Percentiles rank a stretch among this genome's conserved stretches.
These are phyloP conservation scores for Ceriops zippeliana DNA, from an alignment of 345 rosid species.

Conservation along the genomic window DNA sequence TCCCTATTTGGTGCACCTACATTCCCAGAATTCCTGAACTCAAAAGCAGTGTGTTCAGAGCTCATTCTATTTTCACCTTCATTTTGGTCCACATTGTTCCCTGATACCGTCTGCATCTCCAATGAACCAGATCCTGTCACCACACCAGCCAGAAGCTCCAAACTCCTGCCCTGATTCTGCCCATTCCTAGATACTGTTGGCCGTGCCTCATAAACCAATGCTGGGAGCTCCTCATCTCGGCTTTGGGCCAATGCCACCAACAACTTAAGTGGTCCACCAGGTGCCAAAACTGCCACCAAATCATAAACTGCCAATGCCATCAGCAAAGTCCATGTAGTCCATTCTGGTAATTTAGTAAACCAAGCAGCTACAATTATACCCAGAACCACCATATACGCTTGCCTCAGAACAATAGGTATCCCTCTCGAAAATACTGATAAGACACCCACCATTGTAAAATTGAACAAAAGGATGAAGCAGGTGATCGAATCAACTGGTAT, in stretches of 20 bases:
- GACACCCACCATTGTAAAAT: constrained; percentile 82
- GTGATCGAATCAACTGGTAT: constrained; percentile 83
- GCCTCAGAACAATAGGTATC: constrained; percentile 70
- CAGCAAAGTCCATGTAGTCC: constrained; percentile 91
- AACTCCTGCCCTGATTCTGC: constrained; percentile 40
- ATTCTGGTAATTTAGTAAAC: constrained; percentile 92
- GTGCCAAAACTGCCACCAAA: constrained; percentile 87
- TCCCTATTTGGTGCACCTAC: constrained; percentile 35
- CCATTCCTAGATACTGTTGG: constrained; percentile 54
- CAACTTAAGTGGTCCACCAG: constrained; percentile 94
- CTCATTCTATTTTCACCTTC: constrained; percentile 30
- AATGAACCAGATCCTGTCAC: constrained; percentile 63
- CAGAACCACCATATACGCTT: constrained; percentile 80
- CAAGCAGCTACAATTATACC: constrained; percentile 89
- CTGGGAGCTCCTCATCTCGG: constrained; percentile 93
- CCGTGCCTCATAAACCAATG: constrained; percentile 89
- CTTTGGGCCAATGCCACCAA: constrained; percentile 85
- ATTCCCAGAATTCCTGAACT: constrained; percentile 25
- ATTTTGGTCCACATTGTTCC: constrained; percentile 23
- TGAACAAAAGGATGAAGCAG: constrained; percentile 61
- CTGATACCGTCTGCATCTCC: constrained; percentile 64
- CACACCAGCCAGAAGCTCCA: constrained; percentile 62
- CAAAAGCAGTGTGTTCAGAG: constrained; percentile 29
- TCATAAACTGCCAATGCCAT: constrained; percentile 92
- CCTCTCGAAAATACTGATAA: constrained; percentile 75